Percentiles rank a stretch among this genome's conserved stretches.
phyloP scores from a whole-genome alignment of 1,139 yeast genomes.

The Candida pseudocylindracea region DNA sequence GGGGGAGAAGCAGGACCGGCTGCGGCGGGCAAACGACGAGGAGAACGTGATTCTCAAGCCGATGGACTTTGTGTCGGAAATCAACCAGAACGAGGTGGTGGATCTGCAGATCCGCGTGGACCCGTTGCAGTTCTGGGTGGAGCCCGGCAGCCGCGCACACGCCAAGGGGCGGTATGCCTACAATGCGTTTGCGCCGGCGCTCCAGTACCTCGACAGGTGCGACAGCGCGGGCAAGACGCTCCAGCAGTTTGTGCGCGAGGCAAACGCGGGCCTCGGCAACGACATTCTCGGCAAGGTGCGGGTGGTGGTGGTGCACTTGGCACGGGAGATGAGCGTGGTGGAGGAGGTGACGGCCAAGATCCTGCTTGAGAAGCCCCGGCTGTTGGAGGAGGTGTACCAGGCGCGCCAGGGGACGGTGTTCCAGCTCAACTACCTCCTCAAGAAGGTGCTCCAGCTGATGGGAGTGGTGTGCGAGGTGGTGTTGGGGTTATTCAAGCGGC shows the following conservation, averaged over 20 bases:
- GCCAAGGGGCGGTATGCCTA: not conserved
- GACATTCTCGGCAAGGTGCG: conserved; percentile 15
- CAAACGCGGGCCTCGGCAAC: conserved; percentile 17
- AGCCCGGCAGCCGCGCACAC: conserved; percentile 2
- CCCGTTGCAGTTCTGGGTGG: too few species aligned
- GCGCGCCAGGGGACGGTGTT: conserved; percentile 32
- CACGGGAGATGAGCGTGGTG: conserved; percentile 13
- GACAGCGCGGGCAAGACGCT: conserved; percentile 13
- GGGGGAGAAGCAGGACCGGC: conserved; percentile 50
- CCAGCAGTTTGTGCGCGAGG: conserved; percentile 22
- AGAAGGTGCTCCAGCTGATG: conserved; percentile 46
- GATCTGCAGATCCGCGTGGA: conserved; percentile 1
- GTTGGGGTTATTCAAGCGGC: conserved; percentile 66
- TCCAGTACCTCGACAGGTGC: conserved; percentile 12
- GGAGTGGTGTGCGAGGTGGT: conserved; percentile 59
- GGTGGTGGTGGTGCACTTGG: conserved; percentile 16
- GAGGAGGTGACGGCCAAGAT: conserved; percentile 14
- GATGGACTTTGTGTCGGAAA: conserved; percentile 33
- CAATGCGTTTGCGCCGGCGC: conserved; percentile 3
- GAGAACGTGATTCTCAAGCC: conserved; percentile 50
- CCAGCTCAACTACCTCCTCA: conserved; percentile 59
- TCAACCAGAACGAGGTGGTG: conserved; percentile 17
- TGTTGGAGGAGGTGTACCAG: conserved; percentile 12
- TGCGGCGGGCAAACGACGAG: conserved; percentile 33
- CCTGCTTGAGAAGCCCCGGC: conserved; percentile 17